Base-by-base conservation (phyloP, 306 rosid genomes). In the Albizia julibrissin region DNA sequence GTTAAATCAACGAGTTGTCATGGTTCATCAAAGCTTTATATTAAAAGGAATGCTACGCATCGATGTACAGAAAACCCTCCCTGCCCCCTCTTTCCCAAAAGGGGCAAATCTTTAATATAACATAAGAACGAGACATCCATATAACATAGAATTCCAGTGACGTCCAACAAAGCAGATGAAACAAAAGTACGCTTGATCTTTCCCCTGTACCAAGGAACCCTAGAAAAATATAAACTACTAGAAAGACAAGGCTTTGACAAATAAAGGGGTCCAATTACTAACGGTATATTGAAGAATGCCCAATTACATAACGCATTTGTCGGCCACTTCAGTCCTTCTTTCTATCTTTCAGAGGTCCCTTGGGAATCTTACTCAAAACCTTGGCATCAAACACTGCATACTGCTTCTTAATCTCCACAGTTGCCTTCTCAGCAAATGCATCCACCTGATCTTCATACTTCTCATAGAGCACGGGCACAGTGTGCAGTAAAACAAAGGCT, bases 341-440 rank as follows among this genome's bases (percentile, higher is more conserved):
- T 81, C 88, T 93, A 76, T 86, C 89, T 88, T 90, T 93, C 87
- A 87, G 67, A 31, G 90, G 88, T 18, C 97, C 93, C 81, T 75
- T 88, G 33, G 98, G 97, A 72, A 93, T 89, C 88, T 93, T 93
- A 85, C 97, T 91, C 77, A 93, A 83, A 27, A 96, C 99, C 93
- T 90, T 93, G 0, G 86, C 94, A 83, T 93, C 98, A 74, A 93
- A 93, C 73, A 96, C 94, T 7, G 89, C 96, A 81, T 93, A 93
- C 82, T 90, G 97, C 94, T 90, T 93, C 85, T 93, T 96, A 42
- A 93, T 31, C 89, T 91, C 93, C 29, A 76, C 78, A 12, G 79
- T 75, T 40, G 93, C 98, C 87, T 90, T 96, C 97, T 92, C 97
- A 4, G 94, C 97, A 14, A 90, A 84, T 1, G 94, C 68, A 78